phyloP scores from a whole-genome alignment of 345 rosid genomes.

The Streptanthus diversifolius region DNA sequence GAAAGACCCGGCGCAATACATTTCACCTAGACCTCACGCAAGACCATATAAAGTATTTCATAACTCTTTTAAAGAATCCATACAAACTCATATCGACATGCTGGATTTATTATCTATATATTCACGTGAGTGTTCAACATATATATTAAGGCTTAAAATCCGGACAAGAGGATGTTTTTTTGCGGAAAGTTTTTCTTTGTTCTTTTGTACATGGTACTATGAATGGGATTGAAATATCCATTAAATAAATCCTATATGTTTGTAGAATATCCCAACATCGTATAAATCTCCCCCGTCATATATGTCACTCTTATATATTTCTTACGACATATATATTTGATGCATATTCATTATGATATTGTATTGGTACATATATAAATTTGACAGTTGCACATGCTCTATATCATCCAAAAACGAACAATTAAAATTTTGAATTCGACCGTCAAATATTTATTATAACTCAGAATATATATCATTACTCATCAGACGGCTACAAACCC shows the following conservation, averaged over 20 bases:
- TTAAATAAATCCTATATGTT: background rate
- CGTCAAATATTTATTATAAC: background rate
- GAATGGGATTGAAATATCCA: constrained; percentile 1
- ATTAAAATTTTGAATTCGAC: constrained; percentile 24
- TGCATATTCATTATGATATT: background rate
- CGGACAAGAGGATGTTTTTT: constrained; percentile 30
- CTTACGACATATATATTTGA: background rate
- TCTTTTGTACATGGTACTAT: constrained; percentile 14
- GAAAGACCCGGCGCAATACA: background rate
- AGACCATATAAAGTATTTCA: background rate
- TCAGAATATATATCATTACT: background rate
- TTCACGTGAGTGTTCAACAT: background rate
- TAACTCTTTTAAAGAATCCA: background rate
- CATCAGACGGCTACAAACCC: constrained; percentile 11
- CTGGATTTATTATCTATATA: background rate
- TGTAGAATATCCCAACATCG: constrained; percentile 11
- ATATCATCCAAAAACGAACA: background rate
- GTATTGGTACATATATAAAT: constrained; percentile 3
- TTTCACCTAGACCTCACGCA: constrained; percentile 12
- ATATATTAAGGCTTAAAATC: constrained; percentile 26
- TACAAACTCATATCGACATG: background rate
- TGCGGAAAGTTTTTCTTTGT: constrained; percentile 23
- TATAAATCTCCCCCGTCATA: constrained; percentile 12
- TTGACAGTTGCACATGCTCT: constrained; percentile 21
- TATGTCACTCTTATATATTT: constrained; percentile 9